Evolutionary conservation across 495 filamentous ascomycete genomes (phyloP), one percentile per base, ranked within the genome.

Genomic region (Annulohypoxylon stygium): DNA sequence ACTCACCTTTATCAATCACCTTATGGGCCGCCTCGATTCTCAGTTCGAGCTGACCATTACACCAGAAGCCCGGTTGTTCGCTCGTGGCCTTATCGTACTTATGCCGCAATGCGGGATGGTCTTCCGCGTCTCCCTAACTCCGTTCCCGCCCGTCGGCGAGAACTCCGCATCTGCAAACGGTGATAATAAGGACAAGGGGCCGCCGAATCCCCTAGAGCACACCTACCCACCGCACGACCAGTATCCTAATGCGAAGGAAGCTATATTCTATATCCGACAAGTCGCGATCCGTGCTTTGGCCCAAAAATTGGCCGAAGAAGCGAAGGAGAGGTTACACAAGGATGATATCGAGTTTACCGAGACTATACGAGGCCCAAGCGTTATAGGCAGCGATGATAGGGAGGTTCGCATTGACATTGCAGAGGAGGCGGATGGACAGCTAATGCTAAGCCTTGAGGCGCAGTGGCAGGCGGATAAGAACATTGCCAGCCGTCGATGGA

Each of bases 11-110:
- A 67, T 79, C 43, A 76, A 77, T 12, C 39, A 67, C 12, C 73
- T 79, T 34, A 57, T 65, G 51, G 70, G 43, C n/a, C 71, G 74
- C 33, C 64, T 78, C 23, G 73, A 70, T 26, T 75, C 73, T 11
- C 5, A 51, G 7, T 83, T 82, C 61, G 81, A 81, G 51, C 61
- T 86, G 3, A 76, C 69, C n/a, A 79, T 86, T 61, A 82, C 82
- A 3, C 78, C 81, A 0, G 73, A 77, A 2, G 70, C 75, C 4
- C 73, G 77, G 11, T 59, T 86, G 4, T 78, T 76, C 50, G 75
- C 79, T n/a, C 68, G 79, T 1, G 73, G 75, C 57, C 77, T 70
- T 5, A 69, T 82, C 0, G 55, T 71, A 2, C 45, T 74, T 20
- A 48, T 75, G 14, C 75, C 75, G 0, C 61, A 66, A 18, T 72